Evolutionary conservation across 257 asterid species (phyloP).

Genomic region (Nicotiana paniculata): DNA sequence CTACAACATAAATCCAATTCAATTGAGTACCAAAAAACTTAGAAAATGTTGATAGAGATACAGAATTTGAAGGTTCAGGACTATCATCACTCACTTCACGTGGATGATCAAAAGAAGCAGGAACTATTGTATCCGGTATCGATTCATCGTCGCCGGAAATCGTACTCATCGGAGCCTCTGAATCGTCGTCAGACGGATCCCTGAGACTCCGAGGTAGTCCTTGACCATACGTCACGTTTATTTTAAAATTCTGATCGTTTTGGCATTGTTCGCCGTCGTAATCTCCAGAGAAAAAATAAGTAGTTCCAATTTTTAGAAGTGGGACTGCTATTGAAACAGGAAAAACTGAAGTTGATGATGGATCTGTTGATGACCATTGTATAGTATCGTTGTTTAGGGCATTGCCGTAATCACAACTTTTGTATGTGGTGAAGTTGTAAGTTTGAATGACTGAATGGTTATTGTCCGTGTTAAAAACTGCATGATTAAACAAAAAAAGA

Average conservation of each 20-base stretch:
- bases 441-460: conserved; percentile 85
- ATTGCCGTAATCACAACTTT: conserved; percentile 41
- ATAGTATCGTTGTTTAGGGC: conserved; percentile 50
- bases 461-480: conserved; percentile 83
- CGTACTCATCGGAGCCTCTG: conserved; percentile 48
- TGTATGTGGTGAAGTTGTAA: conserved; percentile 55
- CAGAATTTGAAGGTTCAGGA: conserved; percentile 36
- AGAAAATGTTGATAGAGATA: conserved; percentile 14
- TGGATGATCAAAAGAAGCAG: conserved; percentile 64
- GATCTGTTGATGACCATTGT: conserved; percentile 59
- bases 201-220: conserved; percentile 57
- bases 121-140: conserved; percentile 68
- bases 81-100: conserved; percentile 35
- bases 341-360: conserved; percentile 45
- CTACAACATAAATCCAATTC: conserved; percentile 17
- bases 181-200: conserved; percentile 23
- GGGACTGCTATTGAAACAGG: conserved; percentile 50
- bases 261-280: conserved; percentile 87
- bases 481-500: neutral
- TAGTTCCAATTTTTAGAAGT: conserved; percentile 38
- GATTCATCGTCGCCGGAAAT: conserved; percentile 51
- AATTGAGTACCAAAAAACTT: conserved; percentile 23
- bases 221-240: conserved; percentile 58
- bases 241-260: conserved; percentile 48
- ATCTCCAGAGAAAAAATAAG: conserved; percentile 71